Evolutionary conservation across 2,329 filamentous ascomycete species (phyloP).

Genomic region (Hortaea sp.): DNA sequence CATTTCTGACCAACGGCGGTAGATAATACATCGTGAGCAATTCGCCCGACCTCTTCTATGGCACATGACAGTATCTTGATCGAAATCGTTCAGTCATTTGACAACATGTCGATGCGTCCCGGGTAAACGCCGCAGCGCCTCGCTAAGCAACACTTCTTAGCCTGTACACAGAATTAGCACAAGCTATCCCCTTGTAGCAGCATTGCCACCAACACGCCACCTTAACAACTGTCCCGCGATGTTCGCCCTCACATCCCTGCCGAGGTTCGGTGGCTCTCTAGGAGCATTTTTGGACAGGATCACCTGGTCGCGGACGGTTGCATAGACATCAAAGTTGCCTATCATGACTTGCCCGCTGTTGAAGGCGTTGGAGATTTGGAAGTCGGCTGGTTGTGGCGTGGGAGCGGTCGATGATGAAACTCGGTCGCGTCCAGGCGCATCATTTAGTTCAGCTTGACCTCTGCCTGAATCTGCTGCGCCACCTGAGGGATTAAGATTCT

Average conservation of each 20-base stretch:
- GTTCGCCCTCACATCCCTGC: slow-evolving; percentile 4
- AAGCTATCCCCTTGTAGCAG: slow-evolving; percentile 1
- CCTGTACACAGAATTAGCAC: slow-evolving; percentile 2
- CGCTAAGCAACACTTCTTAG: slow-evolving; percentile 4
- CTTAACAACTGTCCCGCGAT: slow-evolving; percentile 8
- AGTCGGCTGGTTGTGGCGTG: slow-evolving; percentile 15
- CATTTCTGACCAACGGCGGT: too few species aligned
- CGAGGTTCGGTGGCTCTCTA: slow-evolving; percentile 2
- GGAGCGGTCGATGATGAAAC: slow-evolving; percentile 9
- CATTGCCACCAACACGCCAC: slow-evolving; percentile 4
- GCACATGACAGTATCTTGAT: too few species aligned
- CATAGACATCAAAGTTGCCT: slow-evolving; percentile 32
- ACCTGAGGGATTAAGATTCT: slow-evolving; percentile 23
- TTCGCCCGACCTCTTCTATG: too few species aligned
- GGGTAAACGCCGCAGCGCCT: not conserved
- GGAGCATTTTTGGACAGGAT: slow-evolving; percentile 25
- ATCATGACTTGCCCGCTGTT: slow-evolving; percentile 38
- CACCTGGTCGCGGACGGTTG: slow-evolving; percentile 34
- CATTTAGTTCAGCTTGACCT: too few species aligned
- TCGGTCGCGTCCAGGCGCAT: slow-evolving; percentile 3
- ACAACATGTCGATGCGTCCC: too few species aligned
- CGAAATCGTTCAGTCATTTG: too few species aligned
- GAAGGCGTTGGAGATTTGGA: slow-evolving; percentile 33
- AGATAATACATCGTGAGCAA: too few species aligned
- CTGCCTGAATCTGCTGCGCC: not conserved